A percentile compares a stretch with the other conserved stretches of the same genome.
Evolutionary conservation across 805 yeast genomes (phyloP).

Genomic region (Starmerella floricola): DNA sequence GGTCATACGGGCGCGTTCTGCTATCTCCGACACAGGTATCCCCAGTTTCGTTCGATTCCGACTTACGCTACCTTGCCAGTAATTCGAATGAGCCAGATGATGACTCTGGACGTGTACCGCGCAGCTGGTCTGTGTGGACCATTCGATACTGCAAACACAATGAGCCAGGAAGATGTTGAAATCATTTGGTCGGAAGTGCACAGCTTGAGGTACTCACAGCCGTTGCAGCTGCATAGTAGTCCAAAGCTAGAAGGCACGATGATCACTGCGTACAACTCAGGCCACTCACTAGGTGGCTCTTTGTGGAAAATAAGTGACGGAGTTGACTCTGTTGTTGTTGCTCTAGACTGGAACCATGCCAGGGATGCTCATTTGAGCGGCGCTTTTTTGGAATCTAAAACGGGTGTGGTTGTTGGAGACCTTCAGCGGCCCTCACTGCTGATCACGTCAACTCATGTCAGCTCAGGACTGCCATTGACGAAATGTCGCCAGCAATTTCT

Average conservation of each 20-base stretch:
- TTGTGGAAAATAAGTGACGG: constrained; percentile 69
- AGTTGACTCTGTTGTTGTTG: constrained; percentile 71
- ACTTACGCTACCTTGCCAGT: constrained; percentile 87
- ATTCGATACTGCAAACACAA: constrained; percentile 32
- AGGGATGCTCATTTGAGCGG: constrained; percentile 72
- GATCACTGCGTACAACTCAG: constrained; percentile 77
- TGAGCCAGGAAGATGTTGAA: constrained; percentile 67
- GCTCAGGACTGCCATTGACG: constrained; percentile 36
- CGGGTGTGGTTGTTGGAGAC: constrained; percentile 49
- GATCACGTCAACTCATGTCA: constrained; percentile 50
- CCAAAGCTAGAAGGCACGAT: constrained; percentile 25
- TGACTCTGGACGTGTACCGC: constrained; percentile 74
- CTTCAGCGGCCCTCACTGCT: constrained; percentile 71
- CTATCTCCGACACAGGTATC: constrained; percentile 45
- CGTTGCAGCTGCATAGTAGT: constrained; percentile 24
- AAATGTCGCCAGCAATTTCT: constrained; percentile 44
- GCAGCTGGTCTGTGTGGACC: constrained; percentile 69
- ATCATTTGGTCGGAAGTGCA: constrained; percentile 60
- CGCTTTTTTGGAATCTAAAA: constrained; percentile 42
- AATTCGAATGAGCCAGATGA: constrained; percentile 67
- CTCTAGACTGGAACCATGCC: constrained; percentile 92
- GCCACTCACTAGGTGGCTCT: constrained; percentile 88
- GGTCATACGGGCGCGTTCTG: constrained; percentile 73
- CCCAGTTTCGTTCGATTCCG: constrained; percentile 49
- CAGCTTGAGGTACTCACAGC: constrained; percentile 68